Evolutionary conservation across 495 filamentous ascomycete species (phyloP).

Genomic region (Aspergillus haitiensis): DNA sequence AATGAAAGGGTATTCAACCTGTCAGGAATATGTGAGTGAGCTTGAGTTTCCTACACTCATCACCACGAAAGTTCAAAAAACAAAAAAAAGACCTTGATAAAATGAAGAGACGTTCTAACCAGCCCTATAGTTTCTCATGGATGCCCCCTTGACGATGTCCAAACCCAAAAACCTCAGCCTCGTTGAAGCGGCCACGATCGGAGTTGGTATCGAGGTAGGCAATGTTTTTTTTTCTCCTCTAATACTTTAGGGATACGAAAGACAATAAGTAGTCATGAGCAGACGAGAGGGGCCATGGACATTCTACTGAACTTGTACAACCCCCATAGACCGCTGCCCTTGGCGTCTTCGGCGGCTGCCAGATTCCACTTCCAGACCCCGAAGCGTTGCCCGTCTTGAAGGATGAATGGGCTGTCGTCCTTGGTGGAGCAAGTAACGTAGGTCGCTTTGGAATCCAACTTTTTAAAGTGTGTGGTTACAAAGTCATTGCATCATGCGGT

Average conservation of each 20-base stretch:
- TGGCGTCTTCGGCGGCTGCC: background rate
- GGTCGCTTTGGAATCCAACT: background rate
- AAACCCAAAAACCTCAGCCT: background rate
- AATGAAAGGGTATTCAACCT: background rate
- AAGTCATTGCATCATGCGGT: background rate
- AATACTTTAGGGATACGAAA: background rate
- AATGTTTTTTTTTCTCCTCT: background rate
- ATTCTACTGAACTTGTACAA: background rate
- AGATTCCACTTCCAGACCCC: background rate
- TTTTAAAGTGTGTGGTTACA: background rate
- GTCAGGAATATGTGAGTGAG: constrained; percentile 1
- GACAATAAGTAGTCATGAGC: too few species aligned
- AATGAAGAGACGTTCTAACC: background rate
- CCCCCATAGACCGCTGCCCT: background rate
- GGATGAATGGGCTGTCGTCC: background rate
- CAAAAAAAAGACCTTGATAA: too few species aligned
- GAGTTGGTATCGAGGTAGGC: background rate
- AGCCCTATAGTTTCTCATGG: background rate
- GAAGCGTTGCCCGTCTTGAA: background rate
- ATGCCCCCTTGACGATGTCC: background rate
- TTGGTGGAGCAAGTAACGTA: background rate
- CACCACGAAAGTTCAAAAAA: too few species aligned
- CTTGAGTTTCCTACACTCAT: background rate
- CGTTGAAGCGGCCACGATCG: background rate
- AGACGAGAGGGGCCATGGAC: too few species aligned